phyloP scores from a whole-genome alignment of 306 rosid species.

The Vigna radiata region DNA sequence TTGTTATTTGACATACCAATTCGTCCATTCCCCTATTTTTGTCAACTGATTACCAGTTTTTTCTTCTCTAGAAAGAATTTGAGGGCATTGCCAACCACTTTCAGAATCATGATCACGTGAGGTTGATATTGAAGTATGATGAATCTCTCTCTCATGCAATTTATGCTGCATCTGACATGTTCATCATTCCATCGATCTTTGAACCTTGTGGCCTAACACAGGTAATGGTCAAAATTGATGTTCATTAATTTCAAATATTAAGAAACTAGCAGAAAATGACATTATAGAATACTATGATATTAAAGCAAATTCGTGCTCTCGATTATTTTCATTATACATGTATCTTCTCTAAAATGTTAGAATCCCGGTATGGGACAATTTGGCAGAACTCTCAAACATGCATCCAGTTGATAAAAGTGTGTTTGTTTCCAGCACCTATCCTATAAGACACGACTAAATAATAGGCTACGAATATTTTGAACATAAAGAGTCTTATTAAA shows the following conservation, averaged over 20 bases:
- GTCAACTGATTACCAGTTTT: constrained; percentile 45
- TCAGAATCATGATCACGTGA: constrained; percentile 73
- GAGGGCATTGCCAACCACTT: constrained; percentile 85
- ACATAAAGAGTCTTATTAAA: too few relatives aligned
- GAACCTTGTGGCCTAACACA: constrained; percentile 99
- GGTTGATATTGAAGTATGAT: constrained; percentile 85
- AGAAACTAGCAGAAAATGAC: neutral
- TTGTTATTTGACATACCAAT: constrained; percentile 33
- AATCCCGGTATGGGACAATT: neutral
- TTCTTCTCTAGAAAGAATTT: constrained; percentile 75
- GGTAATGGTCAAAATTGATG: constrained; percentile 54
- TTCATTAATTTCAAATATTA: constrained; percentile 34
- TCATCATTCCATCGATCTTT: constrained; percentile 93
- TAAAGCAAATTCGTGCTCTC: constrained; percentile 23
- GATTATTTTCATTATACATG: constrained; percentile 30
- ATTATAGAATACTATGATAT: neutral
- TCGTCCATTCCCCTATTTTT: constrained; percentile 31
- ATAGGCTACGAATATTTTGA: too few relatives aligned
- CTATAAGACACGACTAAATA: too few relatives aligned
- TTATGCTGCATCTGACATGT: constrained; percentile 91
- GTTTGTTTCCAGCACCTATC: too few relatives aligned
- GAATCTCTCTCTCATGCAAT: constrained; percentile 92
- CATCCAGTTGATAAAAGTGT: too few relatives aligned
- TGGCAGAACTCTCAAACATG: neutral
- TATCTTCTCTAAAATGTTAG: constrained; percentile 6